These are phyloP conservation scores for Entonaema liquescens DNA, from an alignment of 495 filamentous ascomycete species.

Conservation along the genomic window DNA sequence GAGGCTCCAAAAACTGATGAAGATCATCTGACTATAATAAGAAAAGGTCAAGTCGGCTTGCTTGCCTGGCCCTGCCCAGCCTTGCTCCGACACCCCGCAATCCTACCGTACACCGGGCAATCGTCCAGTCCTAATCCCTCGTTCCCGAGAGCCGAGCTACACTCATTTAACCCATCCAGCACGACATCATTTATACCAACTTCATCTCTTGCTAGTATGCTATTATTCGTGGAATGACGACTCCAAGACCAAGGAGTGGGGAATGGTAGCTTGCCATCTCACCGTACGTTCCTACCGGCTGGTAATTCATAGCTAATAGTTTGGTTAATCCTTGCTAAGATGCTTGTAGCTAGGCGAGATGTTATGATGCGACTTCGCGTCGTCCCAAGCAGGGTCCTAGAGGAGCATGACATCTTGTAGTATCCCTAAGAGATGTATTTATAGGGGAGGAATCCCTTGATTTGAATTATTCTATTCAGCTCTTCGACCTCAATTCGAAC, in stretches of 20 bases:
- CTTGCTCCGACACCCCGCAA: constrained; percentile 29
- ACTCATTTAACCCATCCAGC: constrained; percentile 23
- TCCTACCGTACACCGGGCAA: constrained; percentile 18
- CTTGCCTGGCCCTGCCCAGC: constrained; percentile 19
- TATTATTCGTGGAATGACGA: constrained; percentile 23
- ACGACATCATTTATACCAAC: constrained; percentile 36
- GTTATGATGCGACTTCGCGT: constrained; percentile 15
- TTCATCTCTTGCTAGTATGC: background rate
- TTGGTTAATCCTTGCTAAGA: constrained; percentile 10
- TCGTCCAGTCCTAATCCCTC: constrained; percentile 23
- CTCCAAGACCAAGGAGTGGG: constrained; percentile 15
- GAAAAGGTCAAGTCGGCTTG: constrained; percentile 26
- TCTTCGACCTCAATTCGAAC: background rate
- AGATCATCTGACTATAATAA: constrained; percentile 29
- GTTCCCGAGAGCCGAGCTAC: constrained; percentile 34
- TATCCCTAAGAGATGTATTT: constrained; percentile 11
- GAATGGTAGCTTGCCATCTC: constrained; percentile 13
- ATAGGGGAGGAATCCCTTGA: background rate
- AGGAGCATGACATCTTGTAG: constrained; percentile 2
- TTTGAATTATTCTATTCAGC: background rate
- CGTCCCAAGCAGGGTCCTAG: background rate
- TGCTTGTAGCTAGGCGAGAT: background rate
- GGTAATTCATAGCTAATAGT: constrained; percentile 11
- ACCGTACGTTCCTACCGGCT: constrained; percentile 10
- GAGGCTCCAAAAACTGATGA: constrained; percentile 32